Conservation (phyloP, 225 moss, liverwort and hornwort genomes). For the Thuidium tamariscinum region DNA sequence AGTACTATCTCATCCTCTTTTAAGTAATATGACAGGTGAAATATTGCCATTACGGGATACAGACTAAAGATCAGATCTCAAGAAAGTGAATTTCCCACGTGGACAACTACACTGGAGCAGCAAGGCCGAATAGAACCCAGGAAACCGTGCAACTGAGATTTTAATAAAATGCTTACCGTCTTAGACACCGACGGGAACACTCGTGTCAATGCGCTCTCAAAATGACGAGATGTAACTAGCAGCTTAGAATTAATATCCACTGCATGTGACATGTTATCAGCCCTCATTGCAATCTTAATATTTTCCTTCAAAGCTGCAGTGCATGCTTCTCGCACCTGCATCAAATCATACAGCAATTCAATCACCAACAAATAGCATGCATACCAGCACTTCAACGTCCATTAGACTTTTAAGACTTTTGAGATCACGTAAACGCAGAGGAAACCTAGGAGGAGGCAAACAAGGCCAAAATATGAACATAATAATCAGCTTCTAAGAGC, state of each 20-base stretch:
- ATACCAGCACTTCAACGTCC: not conserved
- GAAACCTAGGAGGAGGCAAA: not conserved
- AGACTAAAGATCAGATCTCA: not conserved
- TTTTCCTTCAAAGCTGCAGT: constrained; percentile 64
- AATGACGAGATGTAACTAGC: constrained; percentile 49
- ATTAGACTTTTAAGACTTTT: not conserved
- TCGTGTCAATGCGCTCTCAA: constrained; percentile 56
- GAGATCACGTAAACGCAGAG: not conserved
- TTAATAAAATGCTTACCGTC: constrained; percentile 24
- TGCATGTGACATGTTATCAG: constrained; percentile 5
- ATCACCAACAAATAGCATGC: not conserved
- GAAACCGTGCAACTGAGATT: not conserved
- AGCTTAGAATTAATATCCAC: not conserved
- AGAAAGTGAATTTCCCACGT: not conserved
- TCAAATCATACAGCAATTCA: not conserved
- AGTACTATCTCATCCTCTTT: not conserved
- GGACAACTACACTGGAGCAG: not conserved
- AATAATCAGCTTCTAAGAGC: not conserved
- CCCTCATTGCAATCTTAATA: constrained; percentile 19
- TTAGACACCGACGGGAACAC: constrained; percentile 81
- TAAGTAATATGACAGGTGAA: not conserved
- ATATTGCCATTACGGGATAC: not conserved
- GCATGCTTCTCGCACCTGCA: constrained; percentile 90
- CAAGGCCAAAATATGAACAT: not conserved
- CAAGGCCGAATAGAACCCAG: not conserved